Base-by-base conservation (phyloP, 2,329 filamentous ascomycete genomes). In the Pseudohalonectria lignicola region DNA sequence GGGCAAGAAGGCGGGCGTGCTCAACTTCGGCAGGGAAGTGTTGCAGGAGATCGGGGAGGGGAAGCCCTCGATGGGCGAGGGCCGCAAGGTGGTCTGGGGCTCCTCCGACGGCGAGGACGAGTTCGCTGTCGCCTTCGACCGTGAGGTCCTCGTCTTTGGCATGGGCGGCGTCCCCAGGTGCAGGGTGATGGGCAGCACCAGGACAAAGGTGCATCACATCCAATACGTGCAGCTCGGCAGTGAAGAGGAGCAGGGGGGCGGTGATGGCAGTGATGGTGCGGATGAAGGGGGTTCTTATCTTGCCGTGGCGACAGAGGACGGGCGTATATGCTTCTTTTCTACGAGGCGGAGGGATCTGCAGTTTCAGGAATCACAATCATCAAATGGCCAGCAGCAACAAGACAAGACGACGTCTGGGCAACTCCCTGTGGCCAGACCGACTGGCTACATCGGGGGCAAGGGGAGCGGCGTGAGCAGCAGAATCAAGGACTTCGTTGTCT, bases 1-100 rank as follows among this genome's bases (percentile, higher is more conserved):
- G 3, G 92, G 88, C 13, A 94, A 90, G 64, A 95, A 94, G 64
- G 88, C 88, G 1, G 86, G 88, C 21, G 88, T 94, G 37, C 64
- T 98, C 49, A 92, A 85, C 55, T 96, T 96, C 56, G 74, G 74
- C 46, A 71, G 74, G 41, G 74, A 80, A 1, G 70, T 92, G 50
- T 66, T 96, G 37, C 67, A 74, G 32, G 77, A 83, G 48, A 74
- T 83, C 10, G 86, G 85, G 33, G 86, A 94, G 63, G 74, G 79
- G 31, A 78, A 76, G 56, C 79, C 81, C 56, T 76, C 79, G 32
- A 80, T 77, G 32, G 88, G 90, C 11, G 92, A 96, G 55, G 90
- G 87, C 4, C 69, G 84, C 39, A 76, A 72, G 47, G 86, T 96
- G 15, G 71, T 78, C 1, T 98, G 92, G 90, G 80, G 85, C 42